Evolutionary conservation across 2,329 filamentous ascomycete species (phyloP).

Genomic region (Emmonsia crescens): DNA sequence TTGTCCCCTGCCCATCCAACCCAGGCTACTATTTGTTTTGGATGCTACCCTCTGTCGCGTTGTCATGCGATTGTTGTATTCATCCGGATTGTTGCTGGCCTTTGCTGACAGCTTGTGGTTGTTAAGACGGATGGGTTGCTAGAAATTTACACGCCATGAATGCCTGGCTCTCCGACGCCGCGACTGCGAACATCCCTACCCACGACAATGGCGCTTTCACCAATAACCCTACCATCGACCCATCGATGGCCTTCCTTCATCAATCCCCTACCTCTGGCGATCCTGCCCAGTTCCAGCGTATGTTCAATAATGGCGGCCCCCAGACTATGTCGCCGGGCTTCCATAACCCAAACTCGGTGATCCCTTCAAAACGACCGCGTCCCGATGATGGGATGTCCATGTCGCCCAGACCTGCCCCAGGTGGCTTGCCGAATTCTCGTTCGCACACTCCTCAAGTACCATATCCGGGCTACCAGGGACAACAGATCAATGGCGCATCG

Average conservation of each 20-base stretch:
- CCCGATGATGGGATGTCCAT: constrained; percentile 77
- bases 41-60: not conserved
- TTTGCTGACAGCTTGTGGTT: not conserved
- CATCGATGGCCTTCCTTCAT: constrained; percentile 39
- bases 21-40: not conserved
- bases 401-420: constrained; percentile 65
- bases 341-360: constrained; percentile 66
- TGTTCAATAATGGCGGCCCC: constrained; percentile 67
- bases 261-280: constrained; percentile 38
- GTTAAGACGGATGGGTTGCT: constrained; percentile 13
- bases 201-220: constrained; percentile 40
- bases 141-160: constrained; percentile 36
- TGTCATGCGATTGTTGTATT: not conserved
- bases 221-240: constrained; percentile 32
- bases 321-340: constrained; percentile 74
- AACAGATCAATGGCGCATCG: constrained; percentile 49
- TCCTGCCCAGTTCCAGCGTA: constrained; percentile 46
- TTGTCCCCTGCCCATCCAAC: not conserved
- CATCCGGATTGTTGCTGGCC: not conserved
- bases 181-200: constrained; percentile 32
- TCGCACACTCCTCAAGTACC: constrained; percentile 80
- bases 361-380: constrained; percentile 79
- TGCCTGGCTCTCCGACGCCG: constrained; percentile 40
- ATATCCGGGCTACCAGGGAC: constrained; percentile 58
- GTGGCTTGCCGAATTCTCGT: constrained; percentile 68